These are phyloP conservation scores for Alternaria panax DNA, from an alignment of 2,329 filamentous ascomycete species.

Conservation along the genomic window DNA sequence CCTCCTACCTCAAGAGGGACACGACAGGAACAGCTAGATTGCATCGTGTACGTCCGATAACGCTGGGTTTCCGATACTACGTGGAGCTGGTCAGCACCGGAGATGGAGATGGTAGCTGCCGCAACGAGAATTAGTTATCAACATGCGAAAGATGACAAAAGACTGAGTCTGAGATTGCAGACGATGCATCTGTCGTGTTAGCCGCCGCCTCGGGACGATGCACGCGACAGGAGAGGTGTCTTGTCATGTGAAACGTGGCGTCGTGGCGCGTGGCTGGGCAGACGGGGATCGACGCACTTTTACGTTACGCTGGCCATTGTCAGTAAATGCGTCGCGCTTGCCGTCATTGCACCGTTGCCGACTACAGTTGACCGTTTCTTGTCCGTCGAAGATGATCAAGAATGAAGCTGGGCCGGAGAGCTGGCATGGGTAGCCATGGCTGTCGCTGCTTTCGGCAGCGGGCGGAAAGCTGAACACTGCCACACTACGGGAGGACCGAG, in stretches of 20 bases:
- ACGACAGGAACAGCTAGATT: background rate
- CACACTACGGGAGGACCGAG: constrained; percentile 30
- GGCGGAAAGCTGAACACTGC: constrained; percentile 38
- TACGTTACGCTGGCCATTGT: constrained; percentile 4
- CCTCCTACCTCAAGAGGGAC: background rate
- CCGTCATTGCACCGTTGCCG: constrained; percentile 16
- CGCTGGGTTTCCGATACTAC: background rate
- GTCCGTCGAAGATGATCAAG: background rate
- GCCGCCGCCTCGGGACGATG: background rate
- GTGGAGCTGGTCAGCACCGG: background rate
- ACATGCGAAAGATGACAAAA: background rate
- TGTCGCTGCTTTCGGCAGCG: constrained; percentile 26
- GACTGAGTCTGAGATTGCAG: background rate
- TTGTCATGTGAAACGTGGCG: constrained; percentile 8
- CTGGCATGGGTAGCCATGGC: constrained; percentile 14
- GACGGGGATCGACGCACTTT: constrained; percentile 11
- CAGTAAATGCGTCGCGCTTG: constrained; percentile 17
- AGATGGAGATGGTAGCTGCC: background rate
- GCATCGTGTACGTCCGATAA: background rate
- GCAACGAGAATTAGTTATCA: background rate
- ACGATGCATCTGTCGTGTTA: background rate
- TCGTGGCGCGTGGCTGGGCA: constrained; percentile 2
- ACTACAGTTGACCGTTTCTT: constrained; percentile 10
- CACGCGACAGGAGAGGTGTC: background rate
- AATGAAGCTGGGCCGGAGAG: constrained; percentile 12